Evolutionary conservation across 768 basidiomycete genomes (phyloP).

Genomic region (Hemileccinum impolitum): DNA sequence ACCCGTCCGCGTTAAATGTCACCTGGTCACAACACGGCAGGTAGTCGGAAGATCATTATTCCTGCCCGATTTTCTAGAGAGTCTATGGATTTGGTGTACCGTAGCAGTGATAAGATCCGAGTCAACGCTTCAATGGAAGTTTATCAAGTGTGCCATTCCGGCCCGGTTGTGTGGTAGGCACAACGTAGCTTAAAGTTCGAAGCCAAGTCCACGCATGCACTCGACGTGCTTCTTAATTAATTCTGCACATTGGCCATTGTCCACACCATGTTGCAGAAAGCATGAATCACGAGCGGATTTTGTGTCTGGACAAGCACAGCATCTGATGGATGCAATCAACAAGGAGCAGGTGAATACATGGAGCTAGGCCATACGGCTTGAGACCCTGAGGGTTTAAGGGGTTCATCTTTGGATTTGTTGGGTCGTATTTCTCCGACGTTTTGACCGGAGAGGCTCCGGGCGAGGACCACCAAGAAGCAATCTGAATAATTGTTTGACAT

Average conservation of each 20-base stretch:
- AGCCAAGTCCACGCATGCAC: conserved; percentile 91
- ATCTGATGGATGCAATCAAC: conserved; percentile 46
- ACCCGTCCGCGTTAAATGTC: background rate
- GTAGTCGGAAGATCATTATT: background rate
- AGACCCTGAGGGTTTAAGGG: conserved; percentile 92
- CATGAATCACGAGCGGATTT: conserved; percentile 93
- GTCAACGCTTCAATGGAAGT: conserved; percentile 2
- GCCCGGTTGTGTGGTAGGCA: background rate
- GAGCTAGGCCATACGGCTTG: conserved; percentile 68
- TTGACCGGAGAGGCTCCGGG: conserved; percentile 24
- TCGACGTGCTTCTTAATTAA: conserved; percentile 60
- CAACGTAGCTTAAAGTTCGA: conserved; percentile 57
- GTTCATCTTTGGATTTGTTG: conserved; percentile 76
- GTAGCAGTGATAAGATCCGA: background rate
- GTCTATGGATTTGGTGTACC: conserved; percentile 1
- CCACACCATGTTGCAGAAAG: conserved; percentile 69
- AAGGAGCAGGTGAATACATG: background rate
- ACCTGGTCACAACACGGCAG: background rate
- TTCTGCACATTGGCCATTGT: conserved; percentile 76
- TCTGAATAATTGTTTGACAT: conserved; percentile 28
- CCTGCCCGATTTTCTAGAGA: background rate
- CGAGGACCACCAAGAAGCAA: conserved; percentile 57
- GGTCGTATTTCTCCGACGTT: conserved; percentile 52
- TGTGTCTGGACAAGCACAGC: conserved; percentile 94
- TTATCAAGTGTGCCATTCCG: background rate